Percentiles rank a stretch among this genome's conserved stretches.
These are phyloP conservation scores for Angomonas ambiguus DNA, from an alignment of 208 protist species.

Conservation along the genomic window DNA sequence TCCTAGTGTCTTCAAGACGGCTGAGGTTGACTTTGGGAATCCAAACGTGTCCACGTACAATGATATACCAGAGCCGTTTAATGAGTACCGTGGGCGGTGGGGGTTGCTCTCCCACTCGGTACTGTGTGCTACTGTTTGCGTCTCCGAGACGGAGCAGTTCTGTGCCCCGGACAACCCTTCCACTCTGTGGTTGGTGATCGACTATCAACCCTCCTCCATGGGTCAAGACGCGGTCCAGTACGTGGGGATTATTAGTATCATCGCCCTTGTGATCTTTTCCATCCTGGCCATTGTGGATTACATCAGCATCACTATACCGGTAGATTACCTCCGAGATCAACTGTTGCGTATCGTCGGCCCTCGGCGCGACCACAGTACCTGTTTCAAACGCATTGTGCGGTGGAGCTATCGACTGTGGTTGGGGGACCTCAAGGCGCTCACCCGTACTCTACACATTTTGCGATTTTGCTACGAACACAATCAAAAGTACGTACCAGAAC, in stretches of 20 bases:
- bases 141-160: slow-evolving; percentile 9
- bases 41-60: slow-evolving; percentile 13
- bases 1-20: background rate
- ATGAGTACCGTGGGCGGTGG: slow-evolving; percentile 34
- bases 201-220: slow-evolving; percentile 21
- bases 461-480: slow-evolving; percentile 67
- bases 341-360: slow-evolving; percentile 46
- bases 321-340: slow-evolving; percentile 57
- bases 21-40: background rate
- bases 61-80: slow-evolving; percentile 25
- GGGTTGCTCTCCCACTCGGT: slow-evolving; percentile 33
- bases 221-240: slow-evolving; percentile 20
- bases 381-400: slow-evolving; percentile 26
- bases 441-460: slow-evolving; percentile 60
- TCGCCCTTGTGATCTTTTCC: slow-evolving; percentile 49
- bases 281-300: slow-evolving; percentile 51
- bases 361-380: slow-evolving; percentile 17
- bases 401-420: slow-evolving; percentile 57
- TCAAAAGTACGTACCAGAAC: slow-evolving; percentile 84
- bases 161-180: slow-evolving; percentile 53
- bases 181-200: slow-evolving; percentile 54
- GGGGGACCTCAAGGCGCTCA: slow-evolving; percentile 59
- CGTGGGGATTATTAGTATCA: slow-evolving; percentile 39
- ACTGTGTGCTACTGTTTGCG: slow-evolving; percentile 63
- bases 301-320: slow-evolving; percentile 67